Evolutionary conservation across 345 rosid genomes (phyloP), one percentile per base, ranked within the genome.

Genomic region (Eucalyptus grandis): DNA sequence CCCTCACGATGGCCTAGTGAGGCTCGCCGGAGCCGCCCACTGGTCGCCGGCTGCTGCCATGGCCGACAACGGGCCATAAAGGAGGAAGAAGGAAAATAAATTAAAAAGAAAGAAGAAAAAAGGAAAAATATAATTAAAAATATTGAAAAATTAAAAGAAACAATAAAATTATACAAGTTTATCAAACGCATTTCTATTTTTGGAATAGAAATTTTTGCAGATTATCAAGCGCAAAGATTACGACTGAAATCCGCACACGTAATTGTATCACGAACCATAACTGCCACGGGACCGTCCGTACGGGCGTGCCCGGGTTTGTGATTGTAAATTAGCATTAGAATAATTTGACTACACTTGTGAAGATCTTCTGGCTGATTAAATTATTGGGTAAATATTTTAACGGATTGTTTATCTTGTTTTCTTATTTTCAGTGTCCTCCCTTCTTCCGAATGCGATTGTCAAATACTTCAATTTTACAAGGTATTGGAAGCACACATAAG

Each of bases 1-100:
- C 13, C 49, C 49, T 11, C 49, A 4, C 4, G 49, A 1, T 47
- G 12, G 49, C 49, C 12, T 47, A 4, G 49, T 11, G 49, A 47
- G 49, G 49, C 49, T 47, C 0, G 43, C 11, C 2, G 10, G 47
- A 46, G 47, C 4, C 0, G 49, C 49, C 49, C 14, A 14, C 14
- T 1, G 0, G 49, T 47, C 5, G 5, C 49, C 14, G 49, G 2
- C 14, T 5, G 43, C 2, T 4, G 49, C 49, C 14, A 0, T 47
- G 14, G 49, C 13, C 49, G 4, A 46, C 47, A 1, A 46, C 11
- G 1, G 14, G 49, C 49, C 49, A 47, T 47, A 47, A 47, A 47
- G 49, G 49, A 47, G 14, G 49, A 47, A 47, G 49, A 47, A 47
- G 49, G 49, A 47, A 47, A 47, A 11, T 4, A 47, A 40, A 40